Conservation (phyloP, 1,284 basidiomycete species). For the Ustilago tritici region DNA sequence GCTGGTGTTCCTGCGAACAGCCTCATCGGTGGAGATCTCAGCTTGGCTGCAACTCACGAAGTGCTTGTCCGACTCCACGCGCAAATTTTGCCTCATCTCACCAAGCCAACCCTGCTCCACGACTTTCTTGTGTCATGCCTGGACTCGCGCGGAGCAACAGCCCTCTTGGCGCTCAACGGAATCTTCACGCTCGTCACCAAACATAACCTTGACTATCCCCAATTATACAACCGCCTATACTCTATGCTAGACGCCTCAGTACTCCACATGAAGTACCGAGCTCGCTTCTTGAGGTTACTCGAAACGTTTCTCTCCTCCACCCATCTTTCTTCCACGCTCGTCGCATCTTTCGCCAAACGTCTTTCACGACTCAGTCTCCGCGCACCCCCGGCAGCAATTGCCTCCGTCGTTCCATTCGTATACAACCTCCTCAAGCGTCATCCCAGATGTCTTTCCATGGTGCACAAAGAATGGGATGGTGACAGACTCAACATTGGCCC, state of each 20-base stretch:
- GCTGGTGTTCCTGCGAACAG: constrained; percentile 8
- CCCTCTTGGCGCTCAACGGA: constrained; percentile 89
- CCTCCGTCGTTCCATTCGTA: constrained; percentile 90
- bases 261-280: constrained; percentile 89
- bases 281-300: constrained; percentile 92
- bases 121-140: constrained; percentile 93
- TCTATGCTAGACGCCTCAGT: constrained; percentile 80
- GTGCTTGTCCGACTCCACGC: constrained; percentile 84
- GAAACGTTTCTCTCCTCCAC: constrained; percentile 91
- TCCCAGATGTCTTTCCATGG: constrained; percentile 90
- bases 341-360: constrained; percentile 94
- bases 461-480: constrained; percentile 75
- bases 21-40: constrained; percentile 71
- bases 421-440: constrained; percentile 96
- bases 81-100: constrained; percentile 85
- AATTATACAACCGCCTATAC: constrained; percentile 94
- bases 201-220: constrained; percentile 95
- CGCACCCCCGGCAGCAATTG: constrained; percentile 88
- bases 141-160: constrained; percentile 78
- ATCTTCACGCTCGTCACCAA: constrained; percentile 90
- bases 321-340: constrained; percentile 86
- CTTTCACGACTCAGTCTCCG: constrained; percentile 84
- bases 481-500: constrained; percentile 63
- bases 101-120: constrained; percentile 80
- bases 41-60: constrained; percentile 74